Evolutionary conservation across 1,139 yeast genomes (phyloP).

Genomic region (Pichia sp.): DNA sequence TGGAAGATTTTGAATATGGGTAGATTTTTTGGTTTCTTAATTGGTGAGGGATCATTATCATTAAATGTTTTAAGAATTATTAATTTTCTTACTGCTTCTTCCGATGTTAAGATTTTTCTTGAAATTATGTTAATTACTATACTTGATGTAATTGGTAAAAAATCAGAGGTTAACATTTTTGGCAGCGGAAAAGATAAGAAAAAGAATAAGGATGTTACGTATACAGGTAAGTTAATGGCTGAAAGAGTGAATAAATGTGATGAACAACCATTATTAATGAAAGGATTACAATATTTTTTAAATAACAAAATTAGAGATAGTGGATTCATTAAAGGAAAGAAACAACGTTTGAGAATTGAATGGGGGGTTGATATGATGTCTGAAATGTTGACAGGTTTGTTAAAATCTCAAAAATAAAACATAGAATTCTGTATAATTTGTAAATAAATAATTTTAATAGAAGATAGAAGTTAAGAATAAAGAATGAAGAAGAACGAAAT

Average conservation of each 20-base stretch:
- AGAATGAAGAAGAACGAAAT: too few relatives aligned
- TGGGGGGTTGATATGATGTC: constrained; percentile 63
- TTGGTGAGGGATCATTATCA: constrained; percentile 67
- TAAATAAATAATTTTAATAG: too few relatives aligned
- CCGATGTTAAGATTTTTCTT: constrained; percentile 61
- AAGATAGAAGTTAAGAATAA: too few relatives aligned
- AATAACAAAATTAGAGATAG: constrained; percentile 46
- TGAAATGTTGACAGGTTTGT: constrained; percentile 46
- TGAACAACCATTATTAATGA: constrained; percentile 55
- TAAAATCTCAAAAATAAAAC: constrained; percentile 3
- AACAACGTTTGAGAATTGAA: constrained; percentile 54
- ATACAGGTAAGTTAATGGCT: constrained; percentile 49
- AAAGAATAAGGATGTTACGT: constrained; percentile 36
- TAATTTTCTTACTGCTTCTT: constrained; percentile 66
- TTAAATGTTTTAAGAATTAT: constrained; percentile 67
- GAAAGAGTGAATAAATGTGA: constrained; percentile 54
- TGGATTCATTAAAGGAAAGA: constrained; percentile 49
- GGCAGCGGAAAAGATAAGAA: constrained; percentile 41
- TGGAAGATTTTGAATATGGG: constrained; percentile 67
- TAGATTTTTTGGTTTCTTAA: constrained; percentile 66
- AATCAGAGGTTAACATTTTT: constrained; percentile 47
- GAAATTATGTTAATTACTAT: constrained; percentile 69
- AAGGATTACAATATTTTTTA: constrained; percentile 71
- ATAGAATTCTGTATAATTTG: too few relatives aligned
- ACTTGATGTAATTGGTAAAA: constrained; percentile 60